Base-by-base conservation (phyloP, 2,329 filamentous ascomycete species). In the Diaporthe ampelina region DNA sequence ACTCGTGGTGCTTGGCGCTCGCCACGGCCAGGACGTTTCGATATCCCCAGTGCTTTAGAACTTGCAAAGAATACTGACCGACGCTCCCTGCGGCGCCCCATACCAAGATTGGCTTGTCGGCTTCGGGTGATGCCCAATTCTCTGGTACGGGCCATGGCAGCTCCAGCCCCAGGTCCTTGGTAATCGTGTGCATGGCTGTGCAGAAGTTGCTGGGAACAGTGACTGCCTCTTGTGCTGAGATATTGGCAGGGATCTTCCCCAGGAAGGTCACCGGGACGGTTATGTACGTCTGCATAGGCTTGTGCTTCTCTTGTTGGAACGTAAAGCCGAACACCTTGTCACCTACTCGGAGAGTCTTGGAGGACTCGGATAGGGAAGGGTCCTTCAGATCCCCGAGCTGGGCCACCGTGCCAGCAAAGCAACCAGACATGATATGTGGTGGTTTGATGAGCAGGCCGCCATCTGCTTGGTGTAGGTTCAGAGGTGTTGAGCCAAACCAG, bases 381-480 rank as follows among this genome's bases (percentile, higher is more conserved):
- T 58, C 45, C 45, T 65, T 59, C 8, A 76, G 79, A 0, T 84
- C 78, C 0, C 90, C 90, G 6, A 88, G 80, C 61, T 87, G 84
- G 3, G 88, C 85, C 17, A 92, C 86, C 0, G 83, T 85, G 3
- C 91, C 91, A 6, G 86, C 89, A 4, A 85, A 81, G 29, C 86
- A 85, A 72, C 87, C 86, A 45, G 90, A 90, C 13, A 89, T 82
- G 8, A 88, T 81, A 75, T 86, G 83, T 0, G 90, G 90, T 32
- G 85, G 82, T 37, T 83, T 78, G 15, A 91, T 84, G 17, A 91
- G 79, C 0, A 92, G 82, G 0, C 89, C 89, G 48, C 90, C 90
- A 77, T 92, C 90, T 58, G 89, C 88, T 74, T 90, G 87, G 80
- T 92, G 91, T 8, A 92, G 82, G 77, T 92, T 90, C 0, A 92